phyloP scores from a whole-genome alignment of 1,284 basidiomycete genomes.

The Cryptococcus wingfieldii region DNA sequence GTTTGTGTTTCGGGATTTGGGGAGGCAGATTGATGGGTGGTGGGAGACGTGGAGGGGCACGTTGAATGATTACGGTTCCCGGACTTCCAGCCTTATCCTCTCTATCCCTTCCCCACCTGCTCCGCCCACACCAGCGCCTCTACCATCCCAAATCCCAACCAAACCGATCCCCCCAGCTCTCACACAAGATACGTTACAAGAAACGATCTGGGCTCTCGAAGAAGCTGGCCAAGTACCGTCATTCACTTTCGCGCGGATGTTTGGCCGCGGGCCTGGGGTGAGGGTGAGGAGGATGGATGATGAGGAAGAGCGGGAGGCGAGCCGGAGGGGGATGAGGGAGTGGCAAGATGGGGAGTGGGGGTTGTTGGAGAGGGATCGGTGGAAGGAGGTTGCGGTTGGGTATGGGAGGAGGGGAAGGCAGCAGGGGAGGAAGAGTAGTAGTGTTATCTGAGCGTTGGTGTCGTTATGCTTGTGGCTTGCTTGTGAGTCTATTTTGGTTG shows the following conservation, averaged over 20 bases:
- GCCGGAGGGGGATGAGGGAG: slow-evolving; percentile 4
- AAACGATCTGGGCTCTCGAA: slow-evolving; percentile 5
- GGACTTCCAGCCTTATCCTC: neutral
- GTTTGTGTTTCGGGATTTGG: neutral
- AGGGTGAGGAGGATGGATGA: slow-evolving; percentile 2
- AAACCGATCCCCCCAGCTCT: slow-evolving; percentile 1
- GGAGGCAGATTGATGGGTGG: slow-evolving; percentile 3
- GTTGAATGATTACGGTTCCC: neutral
- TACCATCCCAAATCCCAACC: neutral
- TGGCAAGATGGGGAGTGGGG: slow-evolving; percentile 5
- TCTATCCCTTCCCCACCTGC: neutral
- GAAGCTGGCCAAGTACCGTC: slow-evolving; percentile 1
- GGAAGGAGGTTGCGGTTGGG: neutral
- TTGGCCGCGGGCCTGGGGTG: neutral
- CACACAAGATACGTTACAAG: slow-evolving; percentile 2
- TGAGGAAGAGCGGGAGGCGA: slow-evolving; percentile 3
- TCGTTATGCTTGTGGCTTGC: too few species aligned
- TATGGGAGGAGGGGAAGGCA: too few species aligned
- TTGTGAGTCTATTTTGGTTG: too few species aligned
- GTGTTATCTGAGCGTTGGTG: too few species aligned
- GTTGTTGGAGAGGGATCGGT: neutral
- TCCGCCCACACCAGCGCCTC: neutral
- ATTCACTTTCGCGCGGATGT: slow-evolving; percentile 7
- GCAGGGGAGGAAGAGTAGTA: too few species aligned
- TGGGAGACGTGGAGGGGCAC: slow-evolving; percentile 3